Evolutionary conservation across 2,329 filamentous ascomycete species (phyloP).

Genomic region (Graphium sp.): DNA sequence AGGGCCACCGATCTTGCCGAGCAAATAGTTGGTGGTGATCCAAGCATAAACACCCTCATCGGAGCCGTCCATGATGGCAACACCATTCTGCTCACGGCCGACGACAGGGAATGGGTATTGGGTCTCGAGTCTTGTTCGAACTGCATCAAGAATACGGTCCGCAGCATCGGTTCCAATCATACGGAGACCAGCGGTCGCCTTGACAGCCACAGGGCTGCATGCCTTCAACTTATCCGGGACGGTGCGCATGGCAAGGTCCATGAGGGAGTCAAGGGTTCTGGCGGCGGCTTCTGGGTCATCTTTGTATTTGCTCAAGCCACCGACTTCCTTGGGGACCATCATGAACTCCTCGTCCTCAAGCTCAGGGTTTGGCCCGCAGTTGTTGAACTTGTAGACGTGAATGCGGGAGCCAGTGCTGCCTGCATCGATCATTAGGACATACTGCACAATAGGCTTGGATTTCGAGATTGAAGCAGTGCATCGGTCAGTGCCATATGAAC

Average conservation of each 20-base stretch:
- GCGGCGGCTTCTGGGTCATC: constrained; percentile 77
- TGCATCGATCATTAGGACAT: constrained; percentile 97
- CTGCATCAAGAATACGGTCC: constrained; percentile 69
- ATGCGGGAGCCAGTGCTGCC: constrained; percentile 96
- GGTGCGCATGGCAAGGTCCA: constrained; percentile 68
- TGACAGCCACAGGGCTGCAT: constrained; percentile 94
- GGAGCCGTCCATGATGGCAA: constrained; percentile 93
- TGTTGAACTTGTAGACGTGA: constrained; percentile 95
- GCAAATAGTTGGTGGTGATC: constrained; percentile 97
- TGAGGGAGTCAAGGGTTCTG: constrained; percentile 70
- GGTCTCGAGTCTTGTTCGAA: constrained; percentile 69
- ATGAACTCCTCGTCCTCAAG: constrained; percentile 85
- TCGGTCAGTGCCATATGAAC: constrained; percentile 49
- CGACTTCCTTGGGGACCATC: constrained; percentile 76
- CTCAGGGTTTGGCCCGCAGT: constrained; percentile 86
- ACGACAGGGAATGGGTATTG: constrained; percentile 92
- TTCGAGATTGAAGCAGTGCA: constrained; percentile 74
- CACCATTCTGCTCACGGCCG: constrained; percentile 66
- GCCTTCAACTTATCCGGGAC: constrained; percentile 79
- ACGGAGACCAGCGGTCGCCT: constrained; percentile 87
- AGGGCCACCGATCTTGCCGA: constrained; percentile 90
- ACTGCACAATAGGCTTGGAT: constrained; percentile 88
- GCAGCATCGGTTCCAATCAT: constrained; percentile 71
- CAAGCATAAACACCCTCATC: constrained; percentile 97
- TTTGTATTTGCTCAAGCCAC: constrained; percentile 75